phyloP scores from a whole-genome alignment of 768 basidiomycete species.

The Tylopilus balloui region DNA sequence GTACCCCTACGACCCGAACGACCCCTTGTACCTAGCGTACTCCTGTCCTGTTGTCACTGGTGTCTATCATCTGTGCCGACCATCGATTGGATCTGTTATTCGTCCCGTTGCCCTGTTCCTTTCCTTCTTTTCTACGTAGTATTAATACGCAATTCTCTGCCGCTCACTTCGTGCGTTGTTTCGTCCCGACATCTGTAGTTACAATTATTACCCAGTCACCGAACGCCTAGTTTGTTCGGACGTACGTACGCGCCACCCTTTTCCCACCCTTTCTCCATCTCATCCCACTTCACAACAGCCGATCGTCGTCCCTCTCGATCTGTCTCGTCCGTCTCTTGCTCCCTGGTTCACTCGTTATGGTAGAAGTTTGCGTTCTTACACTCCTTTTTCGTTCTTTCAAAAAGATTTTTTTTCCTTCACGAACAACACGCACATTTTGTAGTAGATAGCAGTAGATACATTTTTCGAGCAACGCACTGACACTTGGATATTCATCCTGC shows the following conservation, averaged over 20 bases:
- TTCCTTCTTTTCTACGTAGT: slow-evolving; percentile 2
- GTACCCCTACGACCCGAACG: slow-evolving; percentile 14
- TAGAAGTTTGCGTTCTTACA: not conserved
- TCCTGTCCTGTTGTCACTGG: slow-evolving; percentile 19
- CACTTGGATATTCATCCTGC: slow-evolving; percentile 25
- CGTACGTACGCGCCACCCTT: slow-evolving; percentile 7
- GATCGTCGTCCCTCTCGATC: slow-evolving; percentile 2
- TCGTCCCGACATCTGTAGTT: slow-evolving; percentile 28
- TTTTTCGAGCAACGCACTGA: slow-evolving; percentile 21
- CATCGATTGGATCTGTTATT: slow-evolving; percentile 22
- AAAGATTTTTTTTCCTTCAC: not conserved
- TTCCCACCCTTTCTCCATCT: not conserved
- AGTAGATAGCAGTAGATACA: slow-evolving; percentile 40
- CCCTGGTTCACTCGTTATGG: not conserved
- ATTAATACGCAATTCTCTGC: slow-evolving; percentile 24
- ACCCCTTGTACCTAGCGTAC: slow-evolving; percentile 8
- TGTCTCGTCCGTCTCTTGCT: slow-evolving; percentile 3
- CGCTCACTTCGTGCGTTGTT: slow-evolving; percentile 20
- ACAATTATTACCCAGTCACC: slow-evolving; percentile 26
- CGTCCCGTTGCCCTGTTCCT: slow-evolving; percentile 1
- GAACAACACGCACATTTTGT: slow-evolving; percentile 24
- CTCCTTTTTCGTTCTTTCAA: not conserved
- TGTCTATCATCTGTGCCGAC: slow-evolving; percentile 28
- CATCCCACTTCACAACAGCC: not conserved
- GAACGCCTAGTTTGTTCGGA: slow-evolving; percentile 35